phyloP scores from a whole-genome alignment of 177 flowering plant genomes.

The Telopea speciosissima region DNA sequence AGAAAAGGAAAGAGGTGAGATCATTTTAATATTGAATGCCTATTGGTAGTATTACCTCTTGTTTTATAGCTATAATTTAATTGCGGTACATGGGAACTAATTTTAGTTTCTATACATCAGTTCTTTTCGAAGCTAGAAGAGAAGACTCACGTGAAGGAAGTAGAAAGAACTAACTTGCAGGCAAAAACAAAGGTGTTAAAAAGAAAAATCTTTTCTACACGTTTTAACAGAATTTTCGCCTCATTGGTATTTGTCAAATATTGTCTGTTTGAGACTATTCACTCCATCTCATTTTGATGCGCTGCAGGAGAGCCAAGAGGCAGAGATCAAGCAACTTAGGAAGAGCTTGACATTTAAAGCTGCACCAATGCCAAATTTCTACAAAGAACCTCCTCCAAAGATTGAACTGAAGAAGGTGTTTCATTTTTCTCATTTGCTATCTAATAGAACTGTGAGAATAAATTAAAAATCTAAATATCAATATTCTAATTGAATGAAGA shows the following conservation, averaged over 20 bases:
- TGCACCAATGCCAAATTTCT: conserved; percentile 74
- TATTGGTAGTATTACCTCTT: neutral
- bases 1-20: conserved; percentile 78
- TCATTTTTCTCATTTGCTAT: neutral
- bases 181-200: conserved; percentile 69
- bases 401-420: conserved; percentile 69
- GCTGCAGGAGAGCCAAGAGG: conserved; percentile 68
- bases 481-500: neutral
- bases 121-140: conserved; percentile 77
- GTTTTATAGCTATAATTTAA: neutral
- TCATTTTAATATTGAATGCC: neutral
- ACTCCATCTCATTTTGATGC: neutral
- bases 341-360: conserved; percentile 81
- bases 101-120: conserved; percentile 26
- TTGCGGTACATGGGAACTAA: neutral
- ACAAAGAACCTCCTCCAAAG: conserved; percentile 69
- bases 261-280: conserved; percentile 2
- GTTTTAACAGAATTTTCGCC: neutral
- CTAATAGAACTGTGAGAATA: neutral
- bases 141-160: conserved; percentile 74
- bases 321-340: conserved; percentile 70
- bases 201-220: neutral
- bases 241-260: neutral
- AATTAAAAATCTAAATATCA: too few species aligned
- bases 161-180: conserved; percentile 57